These are phyloP conservation scores for Moesziomyces globuligerus DNA, from an alignment of 1,284 basidiomycete species.

Conservation along the genomic window DNA sequence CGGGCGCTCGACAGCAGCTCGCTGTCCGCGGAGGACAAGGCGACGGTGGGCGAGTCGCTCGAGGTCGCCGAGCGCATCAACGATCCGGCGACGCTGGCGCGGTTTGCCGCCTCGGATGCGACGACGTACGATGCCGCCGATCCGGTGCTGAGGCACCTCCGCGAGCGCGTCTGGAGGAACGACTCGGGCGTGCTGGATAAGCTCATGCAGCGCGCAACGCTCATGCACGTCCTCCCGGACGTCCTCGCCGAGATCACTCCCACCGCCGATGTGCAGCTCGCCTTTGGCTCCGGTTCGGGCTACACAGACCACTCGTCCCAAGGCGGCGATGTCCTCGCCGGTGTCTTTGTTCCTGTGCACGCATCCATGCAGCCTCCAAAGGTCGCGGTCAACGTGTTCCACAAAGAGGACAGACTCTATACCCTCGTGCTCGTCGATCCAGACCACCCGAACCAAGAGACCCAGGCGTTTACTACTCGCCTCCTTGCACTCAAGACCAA, in stretches of 20 bases:
- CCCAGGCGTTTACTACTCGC: constrained; percentile 76
- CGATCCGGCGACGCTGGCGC: constrained; percentile 80
- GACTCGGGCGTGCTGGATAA: constrained; percentile 34
- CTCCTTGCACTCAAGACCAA: constrained; percentile 85
- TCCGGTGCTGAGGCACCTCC: constrained; percentile 79
- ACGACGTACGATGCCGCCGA: constrained; percentile 68
- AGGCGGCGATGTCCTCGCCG: constrained; percentile 76
- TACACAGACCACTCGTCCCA: constrained; percentile 63
- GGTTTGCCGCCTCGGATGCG: constrained; percentile 70
- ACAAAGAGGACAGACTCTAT: constrained; percentile 82
- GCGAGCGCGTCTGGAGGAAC: constrained; percentile 82
- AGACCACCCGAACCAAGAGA: constrained; percentile 82
- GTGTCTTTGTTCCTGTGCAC: constrained; percentile 66
- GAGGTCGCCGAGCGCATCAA: constrained; percentile 79
- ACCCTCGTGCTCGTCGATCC: constrained; percentile 88
- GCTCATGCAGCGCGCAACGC: constrained; percentile 88
- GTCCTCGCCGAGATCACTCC: constrained; percentile 79
- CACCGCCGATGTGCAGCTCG: constrained; percentile 77
- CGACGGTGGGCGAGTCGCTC: constrained; percentile 68
- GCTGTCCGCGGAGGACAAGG: constrained; percentile 16
- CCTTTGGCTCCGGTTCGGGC: constrained; percentile 69
- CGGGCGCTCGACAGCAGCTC: constrained; percentile 49
- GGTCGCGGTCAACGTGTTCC: constrained; percentile 80
- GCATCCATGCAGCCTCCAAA: constrained; percentile 76
- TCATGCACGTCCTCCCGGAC: constrained; percentile 91